These are phyloP conservation scores for Agaricales sp. DNA, from an alignment of 1,284 basidiomycete genomes.

Conservation along the genomic window DNA sequence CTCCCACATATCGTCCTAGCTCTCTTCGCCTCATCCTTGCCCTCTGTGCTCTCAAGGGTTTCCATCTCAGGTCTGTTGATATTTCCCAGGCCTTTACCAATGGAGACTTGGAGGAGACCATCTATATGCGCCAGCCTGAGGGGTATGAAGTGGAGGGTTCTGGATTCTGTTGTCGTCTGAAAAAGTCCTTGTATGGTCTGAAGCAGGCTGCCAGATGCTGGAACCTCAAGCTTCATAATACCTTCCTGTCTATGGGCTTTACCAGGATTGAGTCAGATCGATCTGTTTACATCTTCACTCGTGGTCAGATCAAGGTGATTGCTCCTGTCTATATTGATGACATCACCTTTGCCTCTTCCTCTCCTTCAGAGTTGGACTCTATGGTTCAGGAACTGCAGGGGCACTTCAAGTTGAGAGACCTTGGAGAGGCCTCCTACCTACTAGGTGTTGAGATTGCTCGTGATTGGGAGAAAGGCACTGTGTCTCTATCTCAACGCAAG, in stretches of 20 bases:
- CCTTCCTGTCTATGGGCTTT: too few species aligned
- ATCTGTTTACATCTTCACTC: too few species aligned
- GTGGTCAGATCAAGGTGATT: too few species aligned
- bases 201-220: conserved; percentile 19
- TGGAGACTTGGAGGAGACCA: conserved; percentile 19
- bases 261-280: too few species aligned
- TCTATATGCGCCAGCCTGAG: too few species aligned
- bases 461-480: too few species aligned
- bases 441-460: too few species aligned
- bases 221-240: too few species aligned
- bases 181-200: conserved; percentile 20
- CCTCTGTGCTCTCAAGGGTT: conserved; percentile 21
- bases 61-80: conserved; percentile 26
- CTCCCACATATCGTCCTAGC: conserved; percentile 22
- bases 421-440: too few species aligned
- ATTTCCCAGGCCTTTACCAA: conserved; percentile 23
- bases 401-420: conserved; percentile 27
- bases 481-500: too few species aligned
- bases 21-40: conserved; percentile 24
- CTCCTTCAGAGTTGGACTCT: conserved; percentile 9
- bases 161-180: conserved; percentile 14
- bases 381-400: conserved; percentile 15
- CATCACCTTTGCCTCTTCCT: conserved; percentile 16
- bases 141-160: conserved; percentile 17
- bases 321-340: conserved; percentile 20